These are phyloP conservation scores for Dipodascopsis uninucleata DNA, from an alignment of 805 yeast species.

Conservation along the genomic window DNA sequence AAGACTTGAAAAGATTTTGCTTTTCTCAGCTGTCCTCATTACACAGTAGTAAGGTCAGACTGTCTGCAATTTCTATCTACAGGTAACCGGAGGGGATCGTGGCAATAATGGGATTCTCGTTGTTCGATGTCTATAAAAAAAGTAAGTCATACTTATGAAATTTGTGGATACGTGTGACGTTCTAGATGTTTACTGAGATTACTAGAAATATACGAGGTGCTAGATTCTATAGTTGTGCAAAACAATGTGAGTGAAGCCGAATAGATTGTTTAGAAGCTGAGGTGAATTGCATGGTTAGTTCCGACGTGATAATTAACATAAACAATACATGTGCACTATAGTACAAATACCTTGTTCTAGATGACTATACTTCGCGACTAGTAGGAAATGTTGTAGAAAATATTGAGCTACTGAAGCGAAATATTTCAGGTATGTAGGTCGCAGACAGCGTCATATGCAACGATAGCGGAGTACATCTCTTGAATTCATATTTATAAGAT, in stretches of 20 bases:
- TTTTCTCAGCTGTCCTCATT: too few relatives aligned
- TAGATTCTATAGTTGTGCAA: slow-evolving; percentile 18
- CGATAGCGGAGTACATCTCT: too few relatives aligned
- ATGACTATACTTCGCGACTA: slow-evolving; percentile 50
- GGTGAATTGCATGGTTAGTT: not conserved
- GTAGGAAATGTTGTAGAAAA: slow-evolving; percentile 38
- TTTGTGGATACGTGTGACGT: too few relatives aligned
- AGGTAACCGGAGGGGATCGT: too few relatives aligned
- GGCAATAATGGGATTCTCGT: slow-evolving; percentile 21
- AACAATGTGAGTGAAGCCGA: slow-evolving; percentile 12
- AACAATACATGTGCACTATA: slow-evolving; percentile 1
- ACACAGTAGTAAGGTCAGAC: too few relatives aligned
- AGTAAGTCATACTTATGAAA: slow-evolving; percentile 11
- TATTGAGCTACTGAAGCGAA: slow-evolving; percentile 16
- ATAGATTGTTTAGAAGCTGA: not conserved
- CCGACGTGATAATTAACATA: not conserved
- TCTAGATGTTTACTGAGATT: too few relatives aligned
- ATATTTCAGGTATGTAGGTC: slow-evolving; percentile 17
- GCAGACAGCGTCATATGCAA: not conserved
- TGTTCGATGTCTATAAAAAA: slow-evolving; percentile 15
- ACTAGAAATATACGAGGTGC: slow-evolving; percentile 14
- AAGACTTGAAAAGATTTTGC: too few relatives aligned
- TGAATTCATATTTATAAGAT: not conserved
- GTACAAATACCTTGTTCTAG: slow-evolving; percentile 52
- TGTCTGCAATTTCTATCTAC: too few relatives aligned